Evolutionary conservation across 2,329 filamentous ascomycete species (phyloP).

Genomic region (Drechslerella coelobrocha): DNA sequence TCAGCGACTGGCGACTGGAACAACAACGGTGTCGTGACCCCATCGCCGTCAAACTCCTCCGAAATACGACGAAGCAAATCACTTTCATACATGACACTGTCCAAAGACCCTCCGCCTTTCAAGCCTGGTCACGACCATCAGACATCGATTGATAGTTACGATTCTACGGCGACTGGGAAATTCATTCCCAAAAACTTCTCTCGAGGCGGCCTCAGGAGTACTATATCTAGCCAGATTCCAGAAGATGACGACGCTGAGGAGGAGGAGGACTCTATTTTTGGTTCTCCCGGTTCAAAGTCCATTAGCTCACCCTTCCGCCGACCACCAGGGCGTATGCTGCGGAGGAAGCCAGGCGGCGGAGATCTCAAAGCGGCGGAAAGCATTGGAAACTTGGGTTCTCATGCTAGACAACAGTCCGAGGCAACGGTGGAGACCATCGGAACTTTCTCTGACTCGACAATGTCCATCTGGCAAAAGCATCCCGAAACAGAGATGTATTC

Average conservation of each 20-base stretch:
- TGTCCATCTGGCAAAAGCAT: constrained; percentile 50
- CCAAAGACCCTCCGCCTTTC: constrained; percentile 21
- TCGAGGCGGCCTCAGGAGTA: constrained; percentile 22
- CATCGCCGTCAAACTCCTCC: constrained; percentile 62
- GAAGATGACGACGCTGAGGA: constrained; percentile 31
- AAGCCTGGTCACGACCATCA: constrained; percentile 36
- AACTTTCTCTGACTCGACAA: constrained; percentile 45
- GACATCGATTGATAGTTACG: constrained; percentile 39
- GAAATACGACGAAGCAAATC: constrained; percentile 56
- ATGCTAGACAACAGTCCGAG: constrained; percentile 54
- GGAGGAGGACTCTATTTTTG: constrained; percentile 38
- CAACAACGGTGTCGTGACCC: constrained; percentile 66
- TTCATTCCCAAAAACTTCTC: constrained; percentile 40
- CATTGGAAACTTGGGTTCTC: constrained; percentile 67
- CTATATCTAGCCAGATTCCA: constrained; percentile 32
- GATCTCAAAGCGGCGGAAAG: constrained; percentile 74
- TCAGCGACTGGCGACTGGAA: constrained; percentile 56
- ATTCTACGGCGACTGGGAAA: constrained; percentile 31
- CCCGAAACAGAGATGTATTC: constrained; percentile 49
- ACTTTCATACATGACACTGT: constrained; percentile 55
- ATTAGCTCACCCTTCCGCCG: constrained; percentile 35
- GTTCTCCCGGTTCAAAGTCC: constrained; percentile 32
- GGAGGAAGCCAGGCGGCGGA: constrained; percentile 73
- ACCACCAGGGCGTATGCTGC: constrained; percentile 65
- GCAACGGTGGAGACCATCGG: constrained; percentile 52